phyloP scores from a whole-genome alignment of 345 rosid genomes.

The Zanthoxylum bungeanum region DNA sequence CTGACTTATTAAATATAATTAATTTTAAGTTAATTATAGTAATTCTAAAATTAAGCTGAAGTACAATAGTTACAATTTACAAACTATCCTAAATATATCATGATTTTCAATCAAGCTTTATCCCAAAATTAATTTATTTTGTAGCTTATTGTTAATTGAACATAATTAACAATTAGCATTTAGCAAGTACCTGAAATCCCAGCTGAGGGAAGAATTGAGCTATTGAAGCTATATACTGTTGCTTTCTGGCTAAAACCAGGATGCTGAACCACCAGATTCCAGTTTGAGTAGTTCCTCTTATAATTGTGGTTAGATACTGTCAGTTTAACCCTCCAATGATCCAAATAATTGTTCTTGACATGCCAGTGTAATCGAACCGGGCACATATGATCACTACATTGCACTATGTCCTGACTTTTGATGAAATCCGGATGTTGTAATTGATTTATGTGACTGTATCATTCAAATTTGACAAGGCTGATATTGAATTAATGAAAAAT shows the following conservation, averaged over 20 bases:
- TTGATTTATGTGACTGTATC: constrained; percentile 27
- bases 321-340: constrained; percentile 51
- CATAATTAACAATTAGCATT: neutral
- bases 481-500: neutral
- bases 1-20: no score
- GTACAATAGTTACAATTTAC: no score
- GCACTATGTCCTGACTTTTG: constrained; percentile 29
- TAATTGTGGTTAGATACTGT: constrained; percentile 51
- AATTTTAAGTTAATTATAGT: no score
- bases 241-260: constrained; percentile 44
- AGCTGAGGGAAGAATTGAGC: constrained; percentile 35
- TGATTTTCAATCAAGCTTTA: no score
- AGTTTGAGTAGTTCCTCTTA: constrained; percentile 45
- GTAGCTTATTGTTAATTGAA: neutral
- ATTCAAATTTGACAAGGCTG: neutral
- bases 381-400: constrained; percentile 60
- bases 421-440: constrained; percentile 7
- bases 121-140: no score
- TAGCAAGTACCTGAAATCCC: constrained; percentile 36
- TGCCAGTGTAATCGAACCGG: constrained; percentile 60
- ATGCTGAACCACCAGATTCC: constrained; percentile 60
- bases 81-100: no score
- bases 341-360: constrained; percentile 43
- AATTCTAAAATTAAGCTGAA: no score
- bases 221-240: constrained; percentile 50